These are phyloP conservation scores for Cladosporium sphaerospermum DNA, from an alignment of 2,329 filamentous ascomycete species.

Conservation along the genomic window DNA sequence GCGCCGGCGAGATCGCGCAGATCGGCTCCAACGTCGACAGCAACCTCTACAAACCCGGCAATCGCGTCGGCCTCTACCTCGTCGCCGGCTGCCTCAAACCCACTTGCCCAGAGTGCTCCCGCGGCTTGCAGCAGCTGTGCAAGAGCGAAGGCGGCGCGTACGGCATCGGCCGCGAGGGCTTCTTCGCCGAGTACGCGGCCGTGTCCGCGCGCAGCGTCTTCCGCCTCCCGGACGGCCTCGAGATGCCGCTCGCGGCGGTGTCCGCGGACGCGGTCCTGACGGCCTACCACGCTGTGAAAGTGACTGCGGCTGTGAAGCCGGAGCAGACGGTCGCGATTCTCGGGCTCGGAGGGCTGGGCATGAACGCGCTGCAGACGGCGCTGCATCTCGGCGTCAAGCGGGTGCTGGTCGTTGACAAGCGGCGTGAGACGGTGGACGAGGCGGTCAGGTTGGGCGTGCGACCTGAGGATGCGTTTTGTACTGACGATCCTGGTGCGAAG, in stretches of 20 bases:
- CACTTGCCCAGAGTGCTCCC: slow-evolving; percentile 35
- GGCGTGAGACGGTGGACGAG: slow-evolving; percentile 27
- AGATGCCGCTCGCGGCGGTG: slow-evolving; percentile 28
- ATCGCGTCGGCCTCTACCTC: slow-evolving; percentile 28
- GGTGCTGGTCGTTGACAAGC: slow-evolving; percentile 32
- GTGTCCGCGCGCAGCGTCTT: slow-evolving; percentile 24
- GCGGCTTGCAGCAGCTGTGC: slow-evolving; percentile 35
- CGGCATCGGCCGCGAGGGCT: slow-evolving; percentile 41
- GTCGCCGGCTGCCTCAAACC: slow-evolving; percentile 30
- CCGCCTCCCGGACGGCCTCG: slow-evolving; percentile 14
- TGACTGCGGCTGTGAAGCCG: slow-evolving; percentile 31
- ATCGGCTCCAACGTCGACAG: slow-evolving; percentile 14
- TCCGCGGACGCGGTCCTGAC: slow-evolving; percentile 39
- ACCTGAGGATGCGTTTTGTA: slow-evolving; percentile 22
- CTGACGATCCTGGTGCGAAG: slow-evolving; percentile 10
- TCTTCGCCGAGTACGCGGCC: slow-evolving; percentile 37
- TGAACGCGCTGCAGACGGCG: slow-evolving; percentile 39
- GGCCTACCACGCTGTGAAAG: slow-evolving; percentile 36
- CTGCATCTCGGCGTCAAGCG: slow-evolving; percentile 44
- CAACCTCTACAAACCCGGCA: slow-evolving; percentile 18
- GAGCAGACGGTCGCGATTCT: slow-evolving; percentile 37
- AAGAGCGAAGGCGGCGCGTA: slow-evolving; percentile 33
- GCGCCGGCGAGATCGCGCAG: slow-evolving; percentile 17
- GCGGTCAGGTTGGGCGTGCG: slow-evolving; percentile 30
- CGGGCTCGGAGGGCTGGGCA: slow-evolving; percentile 38